These are phyloP conservation scores for Dictyostelium purpureum DNA, from an alignment of 78 protist species.

Conservation along the genomic window DNA sequence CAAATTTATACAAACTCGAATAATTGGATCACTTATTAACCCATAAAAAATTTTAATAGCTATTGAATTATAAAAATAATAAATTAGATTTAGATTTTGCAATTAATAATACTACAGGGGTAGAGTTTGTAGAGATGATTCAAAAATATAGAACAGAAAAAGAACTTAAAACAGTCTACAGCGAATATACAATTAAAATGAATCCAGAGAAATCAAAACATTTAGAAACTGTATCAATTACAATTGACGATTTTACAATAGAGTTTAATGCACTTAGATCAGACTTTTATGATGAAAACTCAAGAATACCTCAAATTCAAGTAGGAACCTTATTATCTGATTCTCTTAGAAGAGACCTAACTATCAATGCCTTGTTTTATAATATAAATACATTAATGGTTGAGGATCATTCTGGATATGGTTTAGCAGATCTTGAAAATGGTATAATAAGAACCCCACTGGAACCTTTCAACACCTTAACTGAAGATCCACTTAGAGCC, in stretches of 20 bases:
- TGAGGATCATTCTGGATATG: slow-evolving; percentile 82
- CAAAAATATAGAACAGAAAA: neutral
- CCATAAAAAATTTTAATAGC: neutral
- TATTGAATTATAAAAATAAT: neutral
- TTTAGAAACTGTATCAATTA: slow-evolving; percentile 88
- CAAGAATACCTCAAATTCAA: slow-evolving; percentile 81
- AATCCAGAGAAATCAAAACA: slow-evolving; percentile 96
- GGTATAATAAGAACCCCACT: slow-evolving; percentile 90
- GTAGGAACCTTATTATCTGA: slow-evolving; percentile 93
- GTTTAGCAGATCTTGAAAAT: slow-evolving; percentile 81
- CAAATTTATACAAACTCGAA: slow-evolving; percentile 2
- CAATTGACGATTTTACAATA: slow-evolving; percentile 11
- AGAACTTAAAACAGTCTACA: neutral
- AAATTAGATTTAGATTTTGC: slow-evolving; percentile 86
- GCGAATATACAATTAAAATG: neutral
- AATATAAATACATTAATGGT: slow-evolving; percentile 82
- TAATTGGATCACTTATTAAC: too few species aligned
- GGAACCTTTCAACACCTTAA: slow-evolving; percentile 81
- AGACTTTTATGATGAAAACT: slow-evolving; percentile 73
- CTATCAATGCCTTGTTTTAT: slow-evolving; percentile 95
- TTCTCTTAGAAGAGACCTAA: slow-evolving; percentile 96
- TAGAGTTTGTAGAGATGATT: slow-evolving; percentile 38
- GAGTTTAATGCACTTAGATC: slow-evolving; percentile 47
- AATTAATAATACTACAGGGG: slow-evolving; percentile 59
- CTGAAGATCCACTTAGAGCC: slow-evolving; percentile 97